A percentile compares a stretch with the other conserved stretches of the same genome.
Conservation (phyloP, 306 rosid species). For the Potentilla sterilis region DNA sequence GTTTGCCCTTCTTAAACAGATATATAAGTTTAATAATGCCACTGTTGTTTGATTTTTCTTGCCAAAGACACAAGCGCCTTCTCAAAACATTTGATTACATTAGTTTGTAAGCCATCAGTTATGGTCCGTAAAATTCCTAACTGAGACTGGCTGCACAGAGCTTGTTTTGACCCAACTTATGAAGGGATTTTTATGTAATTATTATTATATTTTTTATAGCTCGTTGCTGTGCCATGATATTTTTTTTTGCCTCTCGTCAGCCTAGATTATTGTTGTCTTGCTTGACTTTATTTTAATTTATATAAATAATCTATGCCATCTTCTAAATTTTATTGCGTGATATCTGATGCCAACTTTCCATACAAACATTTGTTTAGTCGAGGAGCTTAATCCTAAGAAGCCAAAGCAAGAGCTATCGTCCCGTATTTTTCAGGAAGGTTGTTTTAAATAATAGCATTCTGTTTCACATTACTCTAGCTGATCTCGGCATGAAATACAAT, state of each 20-base stretch:
- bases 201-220: neutral
- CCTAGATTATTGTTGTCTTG: neutral
- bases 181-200: neutral
- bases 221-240: neutral
- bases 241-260: neutral
- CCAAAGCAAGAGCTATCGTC: slow-evolving; percentile 83
- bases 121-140: neutral
- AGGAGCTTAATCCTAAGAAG: slow-evolving; percentile 73
- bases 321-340: neutral
- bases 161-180: neutral
- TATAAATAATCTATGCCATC: slow-evolving; percentile 2
- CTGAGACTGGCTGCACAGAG: neutral
- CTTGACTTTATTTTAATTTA: neutral
- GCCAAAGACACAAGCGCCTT: neutral
- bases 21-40: neutral
- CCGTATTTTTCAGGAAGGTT: slow-evolving; percentile 91
- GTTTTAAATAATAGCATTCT: slow-evolving; percentile 22
- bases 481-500: slow-evolving; percentile 8
- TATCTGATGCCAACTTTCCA: slow-evolving; percentile 15
- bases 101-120: neutral
- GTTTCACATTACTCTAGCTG: slow-evolving; percentile 15
- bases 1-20: neutral
- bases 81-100: neutral
- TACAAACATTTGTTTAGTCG: slow-evolving; percentile 50
- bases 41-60: neutral